Conservation (phyloP, 306 rosid species). For the Corylus americana region DNA sequence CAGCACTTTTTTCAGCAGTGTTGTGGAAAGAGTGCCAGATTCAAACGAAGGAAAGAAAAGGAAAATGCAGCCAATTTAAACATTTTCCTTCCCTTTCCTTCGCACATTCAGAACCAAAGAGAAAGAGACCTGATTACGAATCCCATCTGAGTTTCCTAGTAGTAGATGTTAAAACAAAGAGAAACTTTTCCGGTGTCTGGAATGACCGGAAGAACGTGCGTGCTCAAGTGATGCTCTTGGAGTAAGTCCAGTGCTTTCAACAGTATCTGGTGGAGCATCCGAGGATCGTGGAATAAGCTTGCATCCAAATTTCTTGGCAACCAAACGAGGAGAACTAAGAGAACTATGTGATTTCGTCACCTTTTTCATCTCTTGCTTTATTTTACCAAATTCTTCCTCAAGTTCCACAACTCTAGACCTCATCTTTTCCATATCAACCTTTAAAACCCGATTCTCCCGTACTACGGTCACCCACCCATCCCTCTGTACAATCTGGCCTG, state of each 20-base stretch:
- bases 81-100: constrained; percentile 61
- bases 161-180: constrained; percentile 46
- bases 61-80: constrained; percentile 46
- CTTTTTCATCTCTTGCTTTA: constrained; percentile 86
- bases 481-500: constrained; percentile 69
- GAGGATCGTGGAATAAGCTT: constrained; percentile 70
- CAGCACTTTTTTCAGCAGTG: constrained; percentile 15
- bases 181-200: constrained; percentile 61
- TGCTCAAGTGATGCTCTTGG: constrained; percentile 67
- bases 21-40: constrained; percentile 26
- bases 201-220: constrained; percentile 46
- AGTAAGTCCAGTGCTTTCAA: constrained; percentile 45
- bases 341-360: constrained; percentile 68
- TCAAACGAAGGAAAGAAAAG: constrained; percentile 56
- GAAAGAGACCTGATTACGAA: constrained; percentile 37
- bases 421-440: constrained; percentile 84
- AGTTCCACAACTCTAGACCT: constrained; percentile 84
- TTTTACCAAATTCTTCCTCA: constrained; percentile 77
- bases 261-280: constrained; percentile 68
- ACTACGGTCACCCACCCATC: constrained; percentile 90
- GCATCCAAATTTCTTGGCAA: constrained; percentile 67
- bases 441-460: constrained; percentile 80
- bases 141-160: constrained; percentile 26
- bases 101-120: constrained; percentile 48
- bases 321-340: constrained; percentile 61